A percentile compares a stretch with the other conserved stretches of the same genome.
Evolutionary conservation across 2,329 filamentous ascomycete genomes (phyloP).

Genomic region (Alternaria gansuensis): DNA sequence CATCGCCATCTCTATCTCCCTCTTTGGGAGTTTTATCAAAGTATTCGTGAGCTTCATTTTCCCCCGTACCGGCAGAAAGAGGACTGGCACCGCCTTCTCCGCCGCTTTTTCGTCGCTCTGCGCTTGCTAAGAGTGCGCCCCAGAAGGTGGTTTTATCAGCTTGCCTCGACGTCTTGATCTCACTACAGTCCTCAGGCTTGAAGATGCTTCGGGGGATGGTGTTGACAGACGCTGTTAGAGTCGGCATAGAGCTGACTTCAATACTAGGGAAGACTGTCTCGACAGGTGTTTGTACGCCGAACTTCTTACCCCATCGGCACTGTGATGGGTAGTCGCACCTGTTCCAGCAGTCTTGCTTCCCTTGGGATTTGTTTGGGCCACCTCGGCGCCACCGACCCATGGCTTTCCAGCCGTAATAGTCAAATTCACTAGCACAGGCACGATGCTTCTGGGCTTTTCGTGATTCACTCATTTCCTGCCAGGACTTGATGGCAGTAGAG

Average conservation of each 20-base stretch:
- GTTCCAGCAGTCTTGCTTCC: slow-evolving; percentile 55
- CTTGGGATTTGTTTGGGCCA: slow-evolving; percentile 3
- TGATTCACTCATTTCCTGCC: slow-evolving; percentile 29
- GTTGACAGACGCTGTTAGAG: slow-evolving; percentile 8
- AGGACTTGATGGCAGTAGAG: slow-evolving; percentile 50
- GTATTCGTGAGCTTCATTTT: not conserved
- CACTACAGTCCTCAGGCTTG: slow-evolving; percentile 24
- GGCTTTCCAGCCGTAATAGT: slow-evolving; percentile 62
- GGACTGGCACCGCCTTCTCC: slow-evolving; percentile 24
- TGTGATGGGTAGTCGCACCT: slow-evolving; percentile 59
- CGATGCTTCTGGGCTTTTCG: slow-evolving; percentile 42
- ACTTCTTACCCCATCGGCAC: slow-evolving; percentile 52
- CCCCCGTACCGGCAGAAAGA: slow-evolving; percentile 21
- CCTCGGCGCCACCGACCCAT: slow-evolving; percentile 57
- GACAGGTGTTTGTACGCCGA: slow-evolving; percentile 42
- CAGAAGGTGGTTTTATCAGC: slow-evolving; percentile 35
- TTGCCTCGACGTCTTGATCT: slow-evolving; percentile 13
- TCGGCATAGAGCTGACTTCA: slow-evolving; percentile 2
- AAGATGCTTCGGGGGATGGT: slow-evolving; percentile 27
- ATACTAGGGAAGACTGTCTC: slow-evolving; percentile 9
- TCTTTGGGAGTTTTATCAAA: accelerated
- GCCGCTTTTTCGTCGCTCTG: slow-evolving; percentile 35
- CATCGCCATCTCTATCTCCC: slow-evolving; percentile 19
- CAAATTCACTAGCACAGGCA: slow-evolving; percentile 62
- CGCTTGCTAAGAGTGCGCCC: slow-evolving; percentile 38